phyloP scores from a whole-genome alignment of 1,284 basidiomycete genomes.

The Sanghuangporus sanghuang region DNA sequence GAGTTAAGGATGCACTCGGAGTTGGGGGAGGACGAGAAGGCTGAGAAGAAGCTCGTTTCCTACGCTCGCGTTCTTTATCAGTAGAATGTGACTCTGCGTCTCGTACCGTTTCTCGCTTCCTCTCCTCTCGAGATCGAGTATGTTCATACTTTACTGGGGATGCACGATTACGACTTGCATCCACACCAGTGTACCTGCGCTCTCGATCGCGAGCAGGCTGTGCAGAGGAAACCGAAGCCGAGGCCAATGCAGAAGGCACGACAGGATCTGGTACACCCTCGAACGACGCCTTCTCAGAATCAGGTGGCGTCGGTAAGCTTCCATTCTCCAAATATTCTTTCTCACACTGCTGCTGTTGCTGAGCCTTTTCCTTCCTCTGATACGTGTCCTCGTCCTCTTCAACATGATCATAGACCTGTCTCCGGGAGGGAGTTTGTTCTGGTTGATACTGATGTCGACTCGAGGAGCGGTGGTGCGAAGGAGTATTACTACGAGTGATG shows the following conservation, averaged over 20 bases:
- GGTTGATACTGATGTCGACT: background rate
- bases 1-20: background rate
- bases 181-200: too few relatives aligned
- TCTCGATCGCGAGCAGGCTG: background rate
- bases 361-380: background rate
- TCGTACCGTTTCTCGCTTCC: background rate
- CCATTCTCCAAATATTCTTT: background rate
- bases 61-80: background rate
- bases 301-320: conserved; percentile 12
- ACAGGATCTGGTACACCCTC: background rate
- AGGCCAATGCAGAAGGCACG: background rate
- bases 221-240: background rate
- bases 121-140: background rate
- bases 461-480: background rate
- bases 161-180: background rate
- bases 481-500: background rate
- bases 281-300: conserved; percentile 10
- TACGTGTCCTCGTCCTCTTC: background rate
- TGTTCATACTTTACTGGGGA: background rate
- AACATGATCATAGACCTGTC: background rate
- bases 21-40: background rate
- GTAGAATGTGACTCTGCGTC: background rate
- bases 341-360: background rate
- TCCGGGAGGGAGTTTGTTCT: background rate
- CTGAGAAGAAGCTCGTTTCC: background rate